These are phyloP conservation scores for Neofusicoccum sp. DNA, from an alignment of 2,329 filamentous ascomycete genomes.

Conservation along the genomic window DNA sequence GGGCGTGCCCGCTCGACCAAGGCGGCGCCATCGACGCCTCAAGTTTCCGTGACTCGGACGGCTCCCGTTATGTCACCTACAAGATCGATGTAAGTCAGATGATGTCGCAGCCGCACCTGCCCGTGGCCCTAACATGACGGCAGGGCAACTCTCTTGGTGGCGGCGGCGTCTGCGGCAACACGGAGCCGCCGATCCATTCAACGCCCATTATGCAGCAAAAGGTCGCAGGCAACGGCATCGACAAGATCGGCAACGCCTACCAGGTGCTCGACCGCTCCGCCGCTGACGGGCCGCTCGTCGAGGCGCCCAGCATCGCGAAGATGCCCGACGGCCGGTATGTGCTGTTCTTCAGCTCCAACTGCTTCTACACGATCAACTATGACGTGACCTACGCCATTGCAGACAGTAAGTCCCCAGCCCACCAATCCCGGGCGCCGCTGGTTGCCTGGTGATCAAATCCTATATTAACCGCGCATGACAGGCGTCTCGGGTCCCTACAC, in stretches of 20 bases:
- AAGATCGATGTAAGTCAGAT: slow-evolving; percentile 53
- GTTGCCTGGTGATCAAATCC: background rate
- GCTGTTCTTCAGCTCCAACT: slow-evolving; percentile 63
- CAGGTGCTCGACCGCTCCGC: slow-evolving; percentile 47
- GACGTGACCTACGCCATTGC: slow-evolving; percentile 58
- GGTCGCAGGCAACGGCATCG: slow-evolving; percentile 52
- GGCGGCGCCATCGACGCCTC: slow-evolving; percentile 66
- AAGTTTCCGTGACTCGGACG: slow-evolving; percentile 57
- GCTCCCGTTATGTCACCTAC: slow-evolving; percentile 60
- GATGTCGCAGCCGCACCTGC: background rate
- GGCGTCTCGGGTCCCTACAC: slow-evolving; percentile 16
- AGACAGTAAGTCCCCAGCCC: background rate
- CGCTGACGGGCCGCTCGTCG: slow-evolving; percentile 57
- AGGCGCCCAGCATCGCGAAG: slow-evolving; percentile 57
- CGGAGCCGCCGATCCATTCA: slow-evolving; percentile 32
- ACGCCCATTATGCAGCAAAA: slow-evolving; percentile 61
- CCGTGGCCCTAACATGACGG: background rate
- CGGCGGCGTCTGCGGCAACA: slow-evolving; percentile 49
- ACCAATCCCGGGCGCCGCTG: background rate
- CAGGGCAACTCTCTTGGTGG: slow-evolving; percentile 53
- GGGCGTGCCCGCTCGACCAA: slow-evolving; percentile 46
- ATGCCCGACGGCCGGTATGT: slow-evolving; percentile 54
- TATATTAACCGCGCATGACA: background rate
- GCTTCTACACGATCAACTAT: slow-evolving; percentile 55
- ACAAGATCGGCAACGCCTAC: slow-evolving; percentile 50